phyloP scores from a whole-genome alignment of 805 yeast species.

The Scheffersomyces stipitis region DNA sequence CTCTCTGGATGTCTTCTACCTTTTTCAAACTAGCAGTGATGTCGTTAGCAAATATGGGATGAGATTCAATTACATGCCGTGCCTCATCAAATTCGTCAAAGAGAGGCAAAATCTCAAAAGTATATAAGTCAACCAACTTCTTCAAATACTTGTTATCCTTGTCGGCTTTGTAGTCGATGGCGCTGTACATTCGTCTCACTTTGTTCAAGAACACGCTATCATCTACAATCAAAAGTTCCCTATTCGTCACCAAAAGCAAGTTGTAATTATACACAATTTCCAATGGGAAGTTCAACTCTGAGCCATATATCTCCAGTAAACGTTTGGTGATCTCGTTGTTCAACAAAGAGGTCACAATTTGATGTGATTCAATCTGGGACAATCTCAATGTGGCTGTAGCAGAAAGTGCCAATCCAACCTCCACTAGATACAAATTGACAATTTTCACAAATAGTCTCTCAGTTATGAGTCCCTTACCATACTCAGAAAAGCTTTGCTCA shows the following conservation, averaged over 20 bases:
- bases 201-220: slow-evolving; percentile 5
- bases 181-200: slow-evolving; percentile 3
- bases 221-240: slow-evolving; percentile 13
- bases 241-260: slow-evolving; percentile 29
- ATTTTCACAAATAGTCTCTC: slow-evolving; percentile 34
- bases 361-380: slow-evolving; percentile 7
- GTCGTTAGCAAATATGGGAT: slow-evolving; percentile 11
- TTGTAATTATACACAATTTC: slow-evolving; percentile 34
- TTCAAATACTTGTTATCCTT: slow-evolving; percentile 15
- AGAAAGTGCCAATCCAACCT: slow-evolving; percentile 26
- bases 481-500: slow-evolving; percentile 18
- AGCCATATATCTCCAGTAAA: slow-evolving; percentile 17
- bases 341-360: slow-evolving; percentile 8
- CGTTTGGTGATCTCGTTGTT: slow-evolving; percentile 17
- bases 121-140: slow-evolving; percentile 31
- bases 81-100: slow-evolving; percentile 29
- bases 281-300: slow-evolving; percentile 23
- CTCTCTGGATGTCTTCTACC: slow-evolving; percentile 13
- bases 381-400: slow-evolving; percentile 4
- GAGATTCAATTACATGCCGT: slow-evolving; percentile 22
- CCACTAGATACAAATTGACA: slow-evolving; percentile 34
- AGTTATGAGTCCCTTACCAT: slow-evolving; percentile 20
- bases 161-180: background rate
- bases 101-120: slow-evolving; percentile 35
- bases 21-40: slow-evolving; percentile 8